Conservation (phyloP, 1,284 basidiomycete species). For the Rhodotorula sp. region DNA sequence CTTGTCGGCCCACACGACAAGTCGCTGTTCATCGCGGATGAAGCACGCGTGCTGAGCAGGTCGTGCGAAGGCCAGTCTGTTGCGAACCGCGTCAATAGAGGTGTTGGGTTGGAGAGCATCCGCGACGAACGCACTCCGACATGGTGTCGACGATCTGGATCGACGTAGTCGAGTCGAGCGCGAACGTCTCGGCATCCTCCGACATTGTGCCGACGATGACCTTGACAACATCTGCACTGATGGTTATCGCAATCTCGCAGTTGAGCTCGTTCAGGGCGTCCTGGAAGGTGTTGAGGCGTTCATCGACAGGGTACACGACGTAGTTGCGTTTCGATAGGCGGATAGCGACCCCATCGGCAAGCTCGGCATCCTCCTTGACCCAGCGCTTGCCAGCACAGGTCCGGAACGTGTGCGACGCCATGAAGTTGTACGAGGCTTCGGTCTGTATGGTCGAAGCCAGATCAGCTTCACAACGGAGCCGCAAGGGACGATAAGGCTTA, state of each 20-base stretch:
- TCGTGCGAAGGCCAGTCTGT: constrained; percentile 63
- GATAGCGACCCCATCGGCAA: constrained; percentile 8
- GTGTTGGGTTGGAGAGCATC: no score
- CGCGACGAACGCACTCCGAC: no score
- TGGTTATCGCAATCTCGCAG: constrained; percentile 11
- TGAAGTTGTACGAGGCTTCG: constrained; percentile 8
- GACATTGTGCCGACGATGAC: constrained; percentile 4
- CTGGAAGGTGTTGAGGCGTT: not conserved
- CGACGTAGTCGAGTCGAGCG: not conserved
- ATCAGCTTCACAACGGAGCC: not conserved
- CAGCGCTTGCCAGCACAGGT: not conserved
- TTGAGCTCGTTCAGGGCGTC: not conserved
- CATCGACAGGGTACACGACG: not conserved
- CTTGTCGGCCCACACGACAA: constrained; percentile 75
- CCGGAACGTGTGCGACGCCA: constrained; percentile 1
- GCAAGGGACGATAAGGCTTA: no score
- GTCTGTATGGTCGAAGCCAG: not conserved
- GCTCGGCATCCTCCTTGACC: not conserved
- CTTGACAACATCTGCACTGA: not conserved
- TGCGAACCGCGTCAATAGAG: no score
- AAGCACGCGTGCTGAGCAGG: constrained; percentile 84
- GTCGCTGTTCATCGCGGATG: constrained; percentile 70
- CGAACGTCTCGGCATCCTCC: not conserved
- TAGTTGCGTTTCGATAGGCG: constrained; percentile 5
- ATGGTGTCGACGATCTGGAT: not conserved